phyloP scores from a whole-genome alignment of 345 rosid genomes.

The Tarenaya hassleriana region DNA sequence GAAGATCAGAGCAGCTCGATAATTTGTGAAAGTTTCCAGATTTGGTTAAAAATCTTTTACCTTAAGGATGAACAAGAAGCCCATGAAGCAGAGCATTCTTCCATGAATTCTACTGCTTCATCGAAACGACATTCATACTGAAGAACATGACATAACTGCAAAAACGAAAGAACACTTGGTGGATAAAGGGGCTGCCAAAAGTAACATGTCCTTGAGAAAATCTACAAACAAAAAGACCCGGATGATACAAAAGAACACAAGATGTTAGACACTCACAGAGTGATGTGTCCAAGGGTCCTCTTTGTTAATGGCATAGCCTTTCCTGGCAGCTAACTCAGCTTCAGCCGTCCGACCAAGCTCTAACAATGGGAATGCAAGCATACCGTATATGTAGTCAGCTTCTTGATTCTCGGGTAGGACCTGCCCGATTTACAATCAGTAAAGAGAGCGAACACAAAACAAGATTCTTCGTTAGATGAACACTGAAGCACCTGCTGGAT shows the following conservation, averaged over 20 bases:
- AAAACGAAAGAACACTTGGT: background rate
- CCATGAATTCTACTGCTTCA: constrained; percentile 90
- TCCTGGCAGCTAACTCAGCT: constrained; percentile 82
- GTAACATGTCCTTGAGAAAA: no score
- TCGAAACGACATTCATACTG: constrained; percentile 65
- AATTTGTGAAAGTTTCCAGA: constrained; percentile 8
- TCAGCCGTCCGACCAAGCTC: constrained; percentile 79
- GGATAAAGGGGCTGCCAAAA: no score
- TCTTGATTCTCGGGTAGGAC: constrained; percentile 55
- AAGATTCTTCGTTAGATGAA: background rate
- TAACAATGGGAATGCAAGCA: constrained; percentile 78
- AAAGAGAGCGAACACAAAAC: no score
- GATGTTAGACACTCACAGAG: constrained; percentile 44
- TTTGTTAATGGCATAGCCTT: constrained; percentile 60
- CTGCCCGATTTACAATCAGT: constrained; percentile 30
- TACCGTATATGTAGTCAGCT: constrained; percentile 67
- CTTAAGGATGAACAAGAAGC: constrained; percentile 62
- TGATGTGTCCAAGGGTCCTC: constrained; percentile 85
- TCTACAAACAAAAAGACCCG: no score
- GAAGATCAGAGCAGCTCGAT: constrained; percentile 2
- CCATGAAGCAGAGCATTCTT: constrained; percentile 61
- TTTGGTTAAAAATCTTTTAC: constrained; percentile 34
- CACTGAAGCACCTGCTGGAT: constrained; percentile 50
- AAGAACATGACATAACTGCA: constrained; percentile 85
- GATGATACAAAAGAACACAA: no score